Base-by-base conservation (phyloP, 1,284 basidiomycete species). In the Paramarasmius palmivorus region DNA sequence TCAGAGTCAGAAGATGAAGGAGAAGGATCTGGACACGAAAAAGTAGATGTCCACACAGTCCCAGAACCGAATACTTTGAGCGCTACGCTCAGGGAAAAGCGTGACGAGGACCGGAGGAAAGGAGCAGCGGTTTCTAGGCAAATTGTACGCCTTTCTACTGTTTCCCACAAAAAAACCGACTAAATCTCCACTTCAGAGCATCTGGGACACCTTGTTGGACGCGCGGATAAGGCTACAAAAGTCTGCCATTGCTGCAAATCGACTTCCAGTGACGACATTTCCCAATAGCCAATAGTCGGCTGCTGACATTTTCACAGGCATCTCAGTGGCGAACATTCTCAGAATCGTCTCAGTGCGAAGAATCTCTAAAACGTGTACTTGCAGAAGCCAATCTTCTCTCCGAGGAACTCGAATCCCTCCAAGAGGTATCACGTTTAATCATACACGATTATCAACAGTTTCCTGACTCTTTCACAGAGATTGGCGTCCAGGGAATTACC, bases 201-300 rank as follows among this genome's bases (percentile, higher is more conserved):
- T 94, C 29, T 96, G 92, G 86, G 92, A 96, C 66, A 78, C 79
- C 5, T 74, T 97, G 34, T 78, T 97, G 35, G 92, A 95, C 64
- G 83, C 90, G 17, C 84, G 95, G 35, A 98, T 98, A 67, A 86
- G 87, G 26, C 71, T 96, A 50, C 95, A 97, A 72, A 97, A 94
- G 73, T 82, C 86, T 20, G 75, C 86, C 42, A 66, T 73, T 1
- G 75, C 85, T 10, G 77, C 84, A 4, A 90, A 92, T 63, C 70
- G 76, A 52, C 74, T 94, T 12, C 82, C 84, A 46, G 61, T 59
- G 58, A 78, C 71, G 39, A 23, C 56, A 22, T 53, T 32, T 26
- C 17, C 51, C 45, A 36, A 40, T 51, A 35, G 26, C 45, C 25
- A 20, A 57, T 29, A 42, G 37, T 53, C 10, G 25, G 29, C 39